Evolutionary conservation across 805 yeast genomes (phyloP), one percentile per base, ranked within the genome.

Genomic region (Pichia phayaonensis): DNA sequence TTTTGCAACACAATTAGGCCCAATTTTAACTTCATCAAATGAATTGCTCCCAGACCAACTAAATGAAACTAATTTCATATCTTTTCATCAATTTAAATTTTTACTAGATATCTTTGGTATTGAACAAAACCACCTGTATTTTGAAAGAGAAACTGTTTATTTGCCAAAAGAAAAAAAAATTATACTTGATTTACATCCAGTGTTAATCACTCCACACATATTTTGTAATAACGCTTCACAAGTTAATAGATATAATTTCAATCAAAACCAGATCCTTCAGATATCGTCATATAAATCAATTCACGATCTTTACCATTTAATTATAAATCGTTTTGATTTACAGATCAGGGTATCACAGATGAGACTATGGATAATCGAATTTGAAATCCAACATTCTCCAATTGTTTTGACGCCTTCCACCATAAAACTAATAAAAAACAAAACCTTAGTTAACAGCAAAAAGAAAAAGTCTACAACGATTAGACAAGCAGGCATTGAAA

Each of bases 91-190:
- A 2, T 83, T 78, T 56, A 58, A 69, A 3, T 59, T 69, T 51
- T 61, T 84, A 11, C 63, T 61, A 1, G 68, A 70, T 31, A 78
- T 84, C 82, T 83, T 81, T 61, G 86, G 85, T 0, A 46, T 77
- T 22, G 59, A 64, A 1, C 72, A 73, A 0, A 61, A 59, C 5
- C 67, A 74, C 7, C 53, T 54, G 8, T 70, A 75, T 0, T 62
- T 75, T 1, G 53, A 56, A n/a, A 70, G 81, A 3, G 59, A 55
- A 18, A 55, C 71, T 11, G 57, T 73, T 22, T 49, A 53, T 46
- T 57, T 55, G 27, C 45, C 49, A 5, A 45, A 52, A 13, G 67
- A 66, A 39, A 62, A 60, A 8, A 56, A 58, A 27, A 50, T 57
- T 26, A 55, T 56, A 21, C 45, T 62, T 26, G 64, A 63, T n/a